These are phyloP conservation scores for Blakeslea trispora DNA, from an alignment of 371 early-diverging fungal species.

Conservation along the genomic window DNA sequence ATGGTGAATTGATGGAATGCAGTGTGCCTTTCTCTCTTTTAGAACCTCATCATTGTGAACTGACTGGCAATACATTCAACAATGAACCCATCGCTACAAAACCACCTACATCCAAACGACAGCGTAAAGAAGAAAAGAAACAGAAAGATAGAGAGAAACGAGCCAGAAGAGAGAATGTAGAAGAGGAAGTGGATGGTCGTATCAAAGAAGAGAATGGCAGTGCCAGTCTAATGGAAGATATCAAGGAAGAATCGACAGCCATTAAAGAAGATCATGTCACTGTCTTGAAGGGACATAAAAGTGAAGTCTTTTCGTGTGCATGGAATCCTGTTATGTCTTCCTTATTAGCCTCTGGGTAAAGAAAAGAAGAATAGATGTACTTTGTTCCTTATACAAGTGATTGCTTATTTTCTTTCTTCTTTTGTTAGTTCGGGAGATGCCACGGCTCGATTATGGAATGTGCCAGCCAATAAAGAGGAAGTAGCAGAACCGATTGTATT, in stretches of 20 bases:
- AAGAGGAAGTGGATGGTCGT: slow-evolving; percentile 14
- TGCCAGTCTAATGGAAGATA: slow-evolving; percentile 5
- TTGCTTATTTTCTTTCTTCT: too few relatives aligned
- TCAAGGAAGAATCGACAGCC: slow-evolving; percentile 10
- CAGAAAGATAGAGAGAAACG: slow-evolving; percentile 50
- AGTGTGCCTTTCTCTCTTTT: slow-evolving; percentile 75
- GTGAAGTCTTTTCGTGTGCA: slow-evolving; percentile 78
- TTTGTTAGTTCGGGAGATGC: slow-evolving; percentile 77
- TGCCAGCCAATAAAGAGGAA: slow-evolving; percentile 41
- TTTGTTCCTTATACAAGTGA: too few relatives aligned
- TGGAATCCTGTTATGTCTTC: slow-evolving; percentile 79
- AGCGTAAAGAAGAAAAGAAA: slow-evolving; percentile 56
- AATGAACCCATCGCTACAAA: slow-evolving; percentile 19
- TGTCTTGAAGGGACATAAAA: slow-evolving; percentile 68
- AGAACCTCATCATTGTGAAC: slow-evolving; percentile 68
- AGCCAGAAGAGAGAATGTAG: slow-evolving; percentile 22
- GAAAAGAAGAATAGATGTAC: too few relatives aligned
- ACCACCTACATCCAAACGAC: slow-evolving; percentile 33
- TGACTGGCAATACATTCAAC: slow-evolving; percentile 37
- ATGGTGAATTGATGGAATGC: slow-evolving; percentile 78
- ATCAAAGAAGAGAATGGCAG: slow-evolving; percentile 11
- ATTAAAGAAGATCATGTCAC: slow-evolving; percentile 38
- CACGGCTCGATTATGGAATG: slow-evolving; percentile 84
- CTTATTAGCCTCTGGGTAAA: slow-evolving; percentile 84
- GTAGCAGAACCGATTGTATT: slow-evolving; percentile 54